Evolutionary conservation across 768 basidiomycete species (phyloP), one percentile per base, ranked within the genome.

Genomic region (Ramaria sp.): DNA sequence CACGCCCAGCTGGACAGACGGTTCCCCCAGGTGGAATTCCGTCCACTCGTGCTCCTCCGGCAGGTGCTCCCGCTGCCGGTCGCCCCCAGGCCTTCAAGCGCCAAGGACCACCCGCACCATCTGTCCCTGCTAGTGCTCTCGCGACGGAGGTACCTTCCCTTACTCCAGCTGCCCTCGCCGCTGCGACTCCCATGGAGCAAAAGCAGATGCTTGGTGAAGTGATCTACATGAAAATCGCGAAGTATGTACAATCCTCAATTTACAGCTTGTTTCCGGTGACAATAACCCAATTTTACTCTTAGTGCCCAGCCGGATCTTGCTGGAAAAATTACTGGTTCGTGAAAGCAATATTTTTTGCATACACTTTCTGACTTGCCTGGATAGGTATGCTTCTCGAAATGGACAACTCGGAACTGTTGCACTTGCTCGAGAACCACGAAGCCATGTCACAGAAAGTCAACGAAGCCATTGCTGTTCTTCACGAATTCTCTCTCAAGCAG

Each of bases 171-270:
- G 64, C 76, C 9, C 74, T 87, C 57, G 78, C 78, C 41, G 75
- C 64, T 58, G 80, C 81, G 22, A 69, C 76, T 47, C 79, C 82
- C 34, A 73, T 76, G 67, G 95, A 98, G 70, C 93, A 97, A 80
- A 99, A 99, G 77, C 96, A 99, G 70, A 92, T 97, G 86, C 77
- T 99, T 47, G 96, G 96, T 61, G 96, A 99, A 72, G 81, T 88
- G 48, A 82, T 97, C 61, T 97, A 97, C 73, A 84, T 95, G 79
- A 85, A 81, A 66, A 94, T 97, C 60, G 79, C 76, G 56, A 65
- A 70, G 87, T 91, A 73, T 67, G 88, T 78, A 34, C 8, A 34
- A 34, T 34, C 1, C 27, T 13, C 24, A 37, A 55, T 53, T 32
- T 36, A n/a, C 27, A 10, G n/a, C n/a, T 56, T 48, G 53, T 36